Conservation (phyloP, 345 rosid species). For the Brassica napus region Da-Ae NC_063447.1:44810501-44811000, state of each 20-base stretch:
- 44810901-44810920: slow-evolving; percentile 37
- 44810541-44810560: slow-evolving; percentile 69
- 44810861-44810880: neutral
- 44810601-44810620: slow-evolving; percentile 73
- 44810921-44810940: slow-evolving; percentile 86
- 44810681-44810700: slow-evolving; percentile 96
- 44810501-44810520: slow-evolving; percentile 69
- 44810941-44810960: slow-evolving; percentile 90
- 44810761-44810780: slow-evolving; percentile 81
- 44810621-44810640: slow-evolving; percentile 54
- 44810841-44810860: neutral
- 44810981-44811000: slow-evolving; percentile 79
- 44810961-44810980: slow-evolving; percentile 79
- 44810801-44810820: slow-evolving; percentile 95
- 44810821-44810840: slow-evolving; percentile 47
- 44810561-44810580: slow-evolving; percentile 93
- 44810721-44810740: slow-evolving; percentile 75
- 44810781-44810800: slow-evolving; percentile 84
- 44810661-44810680: slow-evolving; percentile 68
- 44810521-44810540: slow-evolving; percentile 78
- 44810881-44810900: neutral
- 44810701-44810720: slow-evolving; percentile 72
- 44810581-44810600: slow-evolving; percentile 99
- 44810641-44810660: slow-evolving; percentile 60
- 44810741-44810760: slow-evolving; percentile 66